Percentiles rank a stretch among this genome's conserved stretches.
These are phyloP conservation scores for Euphorbia tirucalli DNA, from an alignment of 345 rosid genomes.

Conservation along the genomic window DNA sequence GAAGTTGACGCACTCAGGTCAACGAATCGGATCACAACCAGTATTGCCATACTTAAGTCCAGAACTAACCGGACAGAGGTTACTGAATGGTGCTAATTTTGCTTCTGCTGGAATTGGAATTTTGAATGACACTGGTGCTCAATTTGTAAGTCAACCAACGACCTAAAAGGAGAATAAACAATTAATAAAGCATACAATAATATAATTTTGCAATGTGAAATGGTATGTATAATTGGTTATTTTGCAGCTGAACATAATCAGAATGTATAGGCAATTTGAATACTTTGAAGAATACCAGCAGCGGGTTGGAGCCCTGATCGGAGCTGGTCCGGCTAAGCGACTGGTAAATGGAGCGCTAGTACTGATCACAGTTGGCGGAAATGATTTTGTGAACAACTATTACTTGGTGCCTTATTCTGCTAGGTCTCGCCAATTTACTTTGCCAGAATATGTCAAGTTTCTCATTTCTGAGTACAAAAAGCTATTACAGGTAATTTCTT, in stretches of 20 bases:
- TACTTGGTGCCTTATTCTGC: constrained; percentile 48
- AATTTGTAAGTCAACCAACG: constrained; percentile 40
- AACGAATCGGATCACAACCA: constrained; percentile 52
- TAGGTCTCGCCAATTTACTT: constrained; percentile 45
- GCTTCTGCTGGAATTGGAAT: constrained; percentile 90
- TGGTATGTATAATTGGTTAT: background rate
- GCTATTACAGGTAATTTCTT: constrained; percentile 30
- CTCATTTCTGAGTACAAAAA: constrained; percentile 47
- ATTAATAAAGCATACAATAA: background rate
- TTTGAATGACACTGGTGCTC: constrained; percentile 64
- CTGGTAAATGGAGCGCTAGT: constrained; percentile 53
- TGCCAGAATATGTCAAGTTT: constrained; percentile 40
- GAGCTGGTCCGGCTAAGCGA: constrained; percentile 34
- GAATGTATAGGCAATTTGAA: constrained; percentile 57
- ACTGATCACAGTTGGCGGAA: constrained; percentile 58
- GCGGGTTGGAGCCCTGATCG: constrained; percentile 46
- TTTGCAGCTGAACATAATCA: constrained; percentile 59
- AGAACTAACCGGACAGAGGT: constrained; percentile 45
- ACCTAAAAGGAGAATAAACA: background rate
- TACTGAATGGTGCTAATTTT: constrained; percentile 76
- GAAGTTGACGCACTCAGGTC: constrained; percentile 37
- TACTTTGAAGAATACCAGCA: constrained; percentile 57
- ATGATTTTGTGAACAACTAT: constrained; percentile 65
- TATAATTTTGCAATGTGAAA: too few relatives aligned
- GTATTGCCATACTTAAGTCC: constrained; percentile 77